A percentile compares a stretch with the other conserved stretches of the same genome.
Evolutionary conservation across 2,329 filamentous ascomycete species (phyloP).

Genomic region (Magnaporthiopsis rhizophila): DNA sequence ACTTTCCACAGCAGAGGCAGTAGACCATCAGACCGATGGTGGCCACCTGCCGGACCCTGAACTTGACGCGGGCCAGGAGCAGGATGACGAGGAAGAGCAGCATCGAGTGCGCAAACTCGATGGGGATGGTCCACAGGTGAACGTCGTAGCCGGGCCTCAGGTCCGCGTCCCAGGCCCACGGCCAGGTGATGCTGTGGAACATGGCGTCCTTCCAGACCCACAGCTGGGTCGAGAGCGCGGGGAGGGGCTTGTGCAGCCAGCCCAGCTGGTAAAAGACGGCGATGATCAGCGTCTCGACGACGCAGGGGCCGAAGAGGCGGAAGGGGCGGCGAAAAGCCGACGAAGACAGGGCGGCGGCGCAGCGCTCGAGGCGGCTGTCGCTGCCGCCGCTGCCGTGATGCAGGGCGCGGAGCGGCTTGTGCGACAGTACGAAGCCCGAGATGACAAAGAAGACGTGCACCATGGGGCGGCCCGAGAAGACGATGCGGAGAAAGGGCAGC

Average conservation of each 20-base stretch:
- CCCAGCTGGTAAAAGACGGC: slow-evolving; percentile 25
- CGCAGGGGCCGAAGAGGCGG: slow-evolving; percentile 36
- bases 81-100: slow-evolving; percentile 32
- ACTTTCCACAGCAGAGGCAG: slow-evolving; percentile 29
- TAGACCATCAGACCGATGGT: slow-evolving; percentile 27
- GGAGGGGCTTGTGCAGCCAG: slow-evolving; percentile 19
- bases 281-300: slow-evolving; percentile 32
- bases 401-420: slow-evolving; percentile 33
- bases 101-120: slow-evolving; percentile 38
- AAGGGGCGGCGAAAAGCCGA: slow-evolving; percentile 38
- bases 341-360: slow-evolving; percentile 32
- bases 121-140: slow-evolving; percentile 41
- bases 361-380: slow-evolving; percentile 18
- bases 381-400: slow-evolving; percentile 24
- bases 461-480: slow-evolving; percentile 37
- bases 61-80: slow-evolving; percentile 26
- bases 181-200: slow-evolving; percentile 26
- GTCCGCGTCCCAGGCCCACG: slow-evolving; percentile 26
- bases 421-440: slow-evolving; percentile 39
- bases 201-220: slow-evolving; percentile 21
- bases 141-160: slow-evolving; percentile 30
- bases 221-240: slow-evolving; percentile 20
- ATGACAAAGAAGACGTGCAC: slow-evolving; percentile 45
- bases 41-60: slow-evolving; percentile 22
- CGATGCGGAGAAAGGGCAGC: slow-evolving; percentile 34